A percentile compares a stretch with the other conserved stretches of the same genome.
Evolutionary conservation across 306 rosid species (phyloP).

Genomic region (Gleditsia sinensis): DNA sequence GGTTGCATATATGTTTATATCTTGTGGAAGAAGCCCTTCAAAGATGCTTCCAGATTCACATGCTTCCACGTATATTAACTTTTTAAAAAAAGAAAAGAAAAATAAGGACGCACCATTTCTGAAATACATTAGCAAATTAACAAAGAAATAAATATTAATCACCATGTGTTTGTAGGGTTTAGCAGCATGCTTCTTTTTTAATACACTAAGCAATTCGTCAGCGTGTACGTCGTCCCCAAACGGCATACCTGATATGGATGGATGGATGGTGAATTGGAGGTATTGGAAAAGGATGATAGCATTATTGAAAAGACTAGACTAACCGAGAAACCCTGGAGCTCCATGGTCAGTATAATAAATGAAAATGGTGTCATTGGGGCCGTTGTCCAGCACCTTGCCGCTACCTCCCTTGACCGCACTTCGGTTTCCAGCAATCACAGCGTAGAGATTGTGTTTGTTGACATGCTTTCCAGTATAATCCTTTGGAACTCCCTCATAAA

Average conservation of each 20-base stretch:
- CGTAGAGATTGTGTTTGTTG: conserved; percentile 46
- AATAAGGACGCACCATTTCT: too few species aligned
- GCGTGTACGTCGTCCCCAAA: neutral
- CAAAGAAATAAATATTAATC: neutral
- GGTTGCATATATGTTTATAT: conserved; percentile 57
- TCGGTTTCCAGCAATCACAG: conserved; percentile 61
- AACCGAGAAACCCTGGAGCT: conserved; percentile 40
- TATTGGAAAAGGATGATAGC: too few species aligned
- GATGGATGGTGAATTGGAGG: too few species aligned
- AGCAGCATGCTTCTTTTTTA: conserved; percentile 57
- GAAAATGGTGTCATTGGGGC: conserved; percentile 61
- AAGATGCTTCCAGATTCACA: conserved; percentile 86
- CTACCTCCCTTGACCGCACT: conserved; percentile 62
- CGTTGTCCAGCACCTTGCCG: conserved; percentile 65
- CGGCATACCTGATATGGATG: conserved; percentile 58
- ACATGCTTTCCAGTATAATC: conserved; percentile 49
- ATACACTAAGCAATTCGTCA: conserved; percentile 43
- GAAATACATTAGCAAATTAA: too few species aligned
- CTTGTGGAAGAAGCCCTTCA: conserved; percentile 59
- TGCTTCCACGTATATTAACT: conserved; percentile 78
- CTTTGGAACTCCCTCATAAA: conserved; percentile 62
- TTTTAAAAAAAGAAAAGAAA: too few species aligned
- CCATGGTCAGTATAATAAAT: conserved; percentile 72
- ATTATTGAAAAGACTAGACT: too few species aligned
- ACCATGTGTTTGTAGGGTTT: conserved; percentile 58